Percentiles rank a stretch among this genome's conserved stretches.
These are phyloP conservation scores for Lactarius sp. DNA, from an alignment of 768 basidiomycete genomes.

Conservation along the genomic window DNA sequence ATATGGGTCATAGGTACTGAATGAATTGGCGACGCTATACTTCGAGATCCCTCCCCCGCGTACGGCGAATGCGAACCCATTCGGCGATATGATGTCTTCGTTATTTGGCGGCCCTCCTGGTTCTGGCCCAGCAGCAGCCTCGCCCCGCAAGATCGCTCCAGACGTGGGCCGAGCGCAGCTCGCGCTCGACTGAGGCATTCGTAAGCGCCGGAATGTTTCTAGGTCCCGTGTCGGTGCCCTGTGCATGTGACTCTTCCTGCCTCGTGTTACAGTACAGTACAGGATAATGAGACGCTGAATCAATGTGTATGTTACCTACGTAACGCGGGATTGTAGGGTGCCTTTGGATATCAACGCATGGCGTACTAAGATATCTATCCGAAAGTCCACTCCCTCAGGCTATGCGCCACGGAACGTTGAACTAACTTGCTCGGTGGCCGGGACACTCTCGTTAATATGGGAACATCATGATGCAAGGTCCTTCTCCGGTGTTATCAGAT, in stretches of 20 bases:
- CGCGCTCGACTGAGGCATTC: constrained; percentile 3
- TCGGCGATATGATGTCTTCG: constrained; percentile 85
- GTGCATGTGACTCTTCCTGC: not conserved
- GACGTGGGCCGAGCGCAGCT: not conserved
- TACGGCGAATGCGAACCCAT: constrained; percentile 64
- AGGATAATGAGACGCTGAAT: not conserved
- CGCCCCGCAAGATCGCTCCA: constrained; percentile 14
- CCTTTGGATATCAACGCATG: no score
- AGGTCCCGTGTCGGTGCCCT: not conserved
- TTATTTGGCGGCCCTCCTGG: constrained; percentile 67
- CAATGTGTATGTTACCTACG: not conserved
- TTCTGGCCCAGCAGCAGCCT: not conserved
- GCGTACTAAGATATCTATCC: no score
- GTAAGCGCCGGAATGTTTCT: not conserved
- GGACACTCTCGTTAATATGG: no score
- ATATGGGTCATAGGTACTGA: constrained; percentile 46
- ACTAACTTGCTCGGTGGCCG: no score
- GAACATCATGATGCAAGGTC: no score
- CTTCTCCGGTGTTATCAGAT: no score
- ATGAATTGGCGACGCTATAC: constrained; percentile 67
- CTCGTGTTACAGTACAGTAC: not conserved
- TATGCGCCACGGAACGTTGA: no score
- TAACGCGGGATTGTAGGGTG: no score
- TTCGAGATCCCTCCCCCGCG: constrained; percentile 85
- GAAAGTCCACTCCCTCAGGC: no score